These are phyloP conservation scores for Candida sphagnicola DNA, from an alignment of 805 yeast species.

Conservation along the genomic window DNA sequence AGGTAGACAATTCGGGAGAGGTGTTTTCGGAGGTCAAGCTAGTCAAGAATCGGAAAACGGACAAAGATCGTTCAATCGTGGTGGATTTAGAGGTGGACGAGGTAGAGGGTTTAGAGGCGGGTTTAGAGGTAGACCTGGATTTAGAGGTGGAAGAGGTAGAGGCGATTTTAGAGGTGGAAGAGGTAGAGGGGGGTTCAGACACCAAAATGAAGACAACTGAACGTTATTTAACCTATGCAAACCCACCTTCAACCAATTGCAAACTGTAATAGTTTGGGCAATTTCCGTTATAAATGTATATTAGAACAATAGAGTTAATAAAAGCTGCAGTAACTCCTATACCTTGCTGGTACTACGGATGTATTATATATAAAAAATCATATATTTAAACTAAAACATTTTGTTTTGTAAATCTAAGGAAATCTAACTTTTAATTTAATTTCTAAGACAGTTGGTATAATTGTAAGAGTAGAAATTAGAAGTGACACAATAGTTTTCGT, in stretches of 20 bases:
- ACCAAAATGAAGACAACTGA: slow-evolving; percentile 10
- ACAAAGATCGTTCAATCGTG: slow-evolving; percentile 11
- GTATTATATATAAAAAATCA: too few relatives aligned
- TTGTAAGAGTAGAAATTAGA: slow-evolving; percentile 11
- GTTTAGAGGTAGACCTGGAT: slow-evolving; percentile 36
- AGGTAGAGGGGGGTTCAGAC: slow-evolving; percentile 43
- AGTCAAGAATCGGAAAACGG: slow-evolving; percentile 51
- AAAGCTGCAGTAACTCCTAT: too few relatives aligned
- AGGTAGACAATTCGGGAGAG: slow-evolving; percentile 95
- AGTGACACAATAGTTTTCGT: slow-evolving; percentile 18
- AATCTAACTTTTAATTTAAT: background rate
- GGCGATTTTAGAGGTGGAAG: slow-evolving; percentile 32
- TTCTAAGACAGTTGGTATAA: slow-evolving; percentile 10
- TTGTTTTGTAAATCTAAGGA: too few relatives aligned
- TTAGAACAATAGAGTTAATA: too few relatives aligned
- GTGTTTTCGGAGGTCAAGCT: slow-evolving; percentile 88
- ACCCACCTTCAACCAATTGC: too few relatives aligned
- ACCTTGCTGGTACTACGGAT: too few relatives aligned
- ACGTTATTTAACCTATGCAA: too few relatives aligned
- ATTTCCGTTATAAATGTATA: too few relatives aligned
- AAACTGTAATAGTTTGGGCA: too few relatives aligned
- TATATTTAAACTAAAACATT: too few relatives aligned
- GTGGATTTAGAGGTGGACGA: slow-evolving; percentile 28
- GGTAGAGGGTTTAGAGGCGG: slow-evolving; percentile 18
- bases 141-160: slow-evolving; percentile 42